phyloP scores from a whole-genome alignment of 163 green algal genomes.

The Scenedesmus sp. region DNA sequence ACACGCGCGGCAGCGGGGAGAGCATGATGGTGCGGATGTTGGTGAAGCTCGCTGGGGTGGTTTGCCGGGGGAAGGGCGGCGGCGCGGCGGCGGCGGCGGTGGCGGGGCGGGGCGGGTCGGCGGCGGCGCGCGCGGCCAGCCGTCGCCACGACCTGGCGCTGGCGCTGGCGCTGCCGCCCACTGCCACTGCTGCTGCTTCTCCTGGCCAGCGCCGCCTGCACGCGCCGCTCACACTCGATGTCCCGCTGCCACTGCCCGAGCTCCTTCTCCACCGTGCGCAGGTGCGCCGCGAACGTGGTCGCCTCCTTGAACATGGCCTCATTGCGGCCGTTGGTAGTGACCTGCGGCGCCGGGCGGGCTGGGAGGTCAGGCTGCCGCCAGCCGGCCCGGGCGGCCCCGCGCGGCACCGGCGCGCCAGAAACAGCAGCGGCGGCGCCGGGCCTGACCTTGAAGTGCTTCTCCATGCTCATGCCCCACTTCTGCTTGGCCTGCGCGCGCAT shows the following conservation, averaged over 20 bases:
- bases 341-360: background rate
- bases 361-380: background rate
- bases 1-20: conserved; percentile 80
- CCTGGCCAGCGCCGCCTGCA: no score
- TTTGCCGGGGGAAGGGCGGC: no score
- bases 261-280: conserved; percentile 80
- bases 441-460: conserved; percentile 39
- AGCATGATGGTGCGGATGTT: conserved; percentile 71
- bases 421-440: no score
- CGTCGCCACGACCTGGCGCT: no score
- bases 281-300: conserved; percentile 75
- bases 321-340: conserved; percentile 83
- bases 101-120: background rate
- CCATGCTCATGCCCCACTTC: conserved; percentile 31
- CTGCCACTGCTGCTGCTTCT: no score
- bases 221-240: conserved; percentile 33
- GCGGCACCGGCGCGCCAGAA: no score
- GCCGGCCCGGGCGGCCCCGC: no score
- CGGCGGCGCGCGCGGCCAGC: no score
- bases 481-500: conserved; percentile 21
- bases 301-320: conserved; percentile 87
- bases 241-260: conserved; percentile 52
- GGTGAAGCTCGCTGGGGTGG: conserved; percentile 48
- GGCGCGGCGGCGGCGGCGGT: no score
- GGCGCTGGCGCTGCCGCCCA: no score